Evolutionary conservation across 495 filamentous ascomycete genomes (phyloP).

Genomic region (Cercophora scortea): DNA sequence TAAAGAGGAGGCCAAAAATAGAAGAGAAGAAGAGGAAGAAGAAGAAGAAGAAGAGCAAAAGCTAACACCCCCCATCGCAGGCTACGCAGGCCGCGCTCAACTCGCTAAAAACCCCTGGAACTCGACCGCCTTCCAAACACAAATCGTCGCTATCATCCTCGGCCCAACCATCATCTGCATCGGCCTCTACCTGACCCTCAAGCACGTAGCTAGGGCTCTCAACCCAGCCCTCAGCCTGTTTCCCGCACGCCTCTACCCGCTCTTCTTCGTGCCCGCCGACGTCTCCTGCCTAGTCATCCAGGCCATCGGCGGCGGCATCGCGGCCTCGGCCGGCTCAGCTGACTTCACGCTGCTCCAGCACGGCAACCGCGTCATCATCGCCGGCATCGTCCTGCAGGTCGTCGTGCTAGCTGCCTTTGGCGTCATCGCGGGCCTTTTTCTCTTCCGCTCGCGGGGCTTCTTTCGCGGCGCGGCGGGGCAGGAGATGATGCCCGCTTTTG

Average conservation of each 20-base stretch:
- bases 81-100: slow-evolving; percentile 55
- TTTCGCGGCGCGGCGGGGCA: slow-evolving; percentile 10
- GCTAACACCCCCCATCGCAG: slow-evolving; percentile 13
- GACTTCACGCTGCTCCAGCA: slow-evolving; percentile 22
- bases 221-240: slow-evolving; percentile 46
- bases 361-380: slow-evolving; percentile 61
- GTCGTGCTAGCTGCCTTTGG: slow-evolving; percentile 53
- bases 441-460: slow-evolving; percentile 26
- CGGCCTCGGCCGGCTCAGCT: slow-evolving; percentile 39
- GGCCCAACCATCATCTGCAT: slow-evolving; percentile 59
- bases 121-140: slow-evolving; percentile 50
- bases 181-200: slow-evolving; percentile 59
- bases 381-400: slow-evolving; percentile 65
- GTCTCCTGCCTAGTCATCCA: slow-evolving; percentile 56
- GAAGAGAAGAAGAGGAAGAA: no score
- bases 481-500: slow-evolving; percentile 16
- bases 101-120: slow-evolving; percentile 56
- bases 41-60: no score
- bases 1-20: no score
- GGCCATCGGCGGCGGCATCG: slow-evolving; percentile 57
- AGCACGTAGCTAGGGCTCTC: slow-evolving; percentile 49
- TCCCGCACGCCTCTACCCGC: slow-evolving; percentile 53
- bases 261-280: slow-evolving; percentile 59
- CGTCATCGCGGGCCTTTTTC: slow-evolving; percentile 38
- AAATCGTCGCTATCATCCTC: slow-evolving; percentile 61